Evolutionary conservation across 2,329 filamentous ascomycete genomes (phyloP).

Genomic region (Pseudonectria buxi): DNA sequence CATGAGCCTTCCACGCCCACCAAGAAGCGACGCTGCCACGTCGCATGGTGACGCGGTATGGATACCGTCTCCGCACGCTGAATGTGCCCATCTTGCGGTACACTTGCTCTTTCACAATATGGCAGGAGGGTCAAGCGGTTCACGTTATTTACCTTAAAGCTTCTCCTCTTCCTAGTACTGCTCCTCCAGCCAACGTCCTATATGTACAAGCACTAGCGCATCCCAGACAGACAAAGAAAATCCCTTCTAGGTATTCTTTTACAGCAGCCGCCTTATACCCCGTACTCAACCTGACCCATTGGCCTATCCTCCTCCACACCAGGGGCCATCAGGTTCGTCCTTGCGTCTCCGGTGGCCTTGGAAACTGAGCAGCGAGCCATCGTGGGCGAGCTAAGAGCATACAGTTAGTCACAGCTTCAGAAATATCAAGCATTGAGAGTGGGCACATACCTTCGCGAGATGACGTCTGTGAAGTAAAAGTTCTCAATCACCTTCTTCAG

Average conservation of each 20-base stretch:
- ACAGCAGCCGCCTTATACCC: slow-evolving; percentile 36
- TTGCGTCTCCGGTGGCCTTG: slow-evolving; percentile 73
- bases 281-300: slow-evolving; percentile 55
- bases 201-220: slow-evolving; percentile 34
- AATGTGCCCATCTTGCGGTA: background rate
- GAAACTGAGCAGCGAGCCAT: slow-evolving; percentile 97
- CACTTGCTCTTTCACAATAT: background rate
- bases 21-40: background rate
- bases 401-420: slow-evolving; percentile 17
- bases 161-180: no score
- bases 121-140: slow-evolving; percentile 17
- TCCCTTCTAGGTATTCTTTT: slow-evolving; percentile 31
- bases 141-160: slow-evolving; percentile 24
- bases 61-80: background rate
- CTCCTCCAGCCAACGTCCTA: slow-evolving; percentile 25
- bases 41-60: background rate
- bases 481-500: slow-evolving; percentile 86
- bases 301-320: slow-evolving; percentile 59
- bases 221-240: slow-evolving; percentile 23
- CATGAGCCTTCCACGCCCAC: slow-evolving; percentile 1
- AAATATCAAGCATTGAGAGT: slow-evolving; percentile 12
- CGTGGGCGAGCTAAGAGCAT: slow-evolving; percentile 70
- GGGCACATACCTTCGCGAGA: slow-evolving; percentile 77
- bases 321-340: slow-evolving; percentile 73
- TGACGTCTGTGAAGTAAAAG: slow-evolving; percentile 97